Evolutionary conservation across 208 protist species (phyloP), one percentile per base, ranked within the genome.

Genomic region (Sergeia podlipaevii): DNA sequence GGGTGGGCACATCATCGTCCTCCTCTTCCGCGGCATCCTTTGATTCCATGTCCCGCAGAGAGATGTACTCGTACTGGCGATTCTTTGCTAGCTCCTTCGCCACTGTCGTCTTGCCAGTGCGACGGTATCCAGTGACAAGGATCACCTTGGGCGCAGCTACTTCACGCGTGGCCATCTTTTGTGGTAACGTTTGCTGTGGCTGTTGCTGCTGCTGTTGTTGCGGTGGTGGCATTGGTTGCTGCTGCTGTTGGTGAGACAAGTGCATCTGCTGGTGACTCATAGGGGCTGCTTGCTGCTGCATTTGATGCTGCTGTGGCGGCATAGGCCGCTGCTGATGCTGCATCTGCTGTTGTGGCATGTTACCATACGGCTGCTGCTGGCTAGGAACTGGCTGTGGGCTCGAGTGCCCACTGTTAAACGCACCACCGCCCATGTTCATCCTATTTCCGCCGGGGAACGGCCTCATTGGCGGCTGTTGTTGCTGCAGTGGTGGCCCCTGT

Each of bases 71-170:
- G 46, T 75, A 89, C 13, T 77, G 55, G n/a, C 61, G 57, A 15
- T 28, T 36, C 33, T 74, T 55, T 26, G 86, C 78, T 30, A 93
- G 72, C 8, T 43, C 65, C 64, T 74, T 61, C 4, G 81, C 81
- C 4, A 90, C 80, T 3, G 49, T 78, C 23, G 86, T 89, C 71
- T 90, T 93, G 11, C 86, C 86, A 3, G 73, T 77, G 8, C 66
- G 34, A 26, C 70, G 51, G 68, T 89, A 90, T 15, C 86, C 86
- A 33, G 77, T 70, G 26, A 93, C 81, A 49, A 93, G 64, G 49
- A 93, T 71, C 21, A 85, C 85, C 21, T 74, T 63, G 21, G 66
- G 68, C n/a, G 58, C 69, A 23, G 47, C 56, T 68, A 72, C n/a
- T 62, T 62, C 2, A 62, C 18, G 52, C 37, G 49, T 46, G 27